Conservation (phyloP, 1,284 basidiomycete genomes). For the Clitocybe nebularis region DNA sequence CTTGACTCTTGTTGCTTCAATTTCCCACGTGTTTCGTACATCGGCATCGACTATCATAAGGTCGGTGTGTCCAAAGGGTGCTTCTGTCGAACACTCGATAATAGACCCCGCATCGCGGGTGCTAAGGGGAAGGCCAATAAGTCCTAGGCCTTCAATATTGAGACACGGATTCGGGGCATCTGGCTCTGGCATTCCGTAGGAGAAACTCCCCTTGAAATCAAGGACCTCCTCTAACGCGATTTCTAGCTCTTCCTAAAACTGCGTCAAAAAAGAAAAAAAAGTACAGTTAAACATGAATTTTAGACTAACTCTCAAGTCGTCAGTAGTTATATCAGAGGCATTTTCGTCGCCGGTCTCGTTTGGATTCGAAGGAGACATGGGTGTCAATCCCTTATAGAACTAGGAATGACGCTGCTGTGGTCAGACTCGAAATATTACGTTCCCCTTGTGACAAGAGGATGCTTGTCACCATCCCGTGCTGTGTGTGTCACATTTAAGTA, state of each 20-base stretch:
- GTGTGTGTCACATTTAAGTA: too few species aligned
- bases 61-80: conserved; percentile 37
- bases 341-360: too few species aligned
- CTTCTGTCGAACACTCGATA: conserved; percentile 26
- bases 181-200: conserved; percentile 17
- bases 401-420: too few species aligned
- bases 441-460: too few species aligned
- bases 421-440: too few species aligned
- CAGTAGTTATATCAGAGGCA: too few species aligned
- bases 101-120: conserved; percentile 33
- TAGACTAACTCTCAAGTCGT: conserved; percentile 3
- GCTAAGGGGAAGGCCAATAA: conserved; percentile 36
- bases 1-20: conserved; percentile 27
- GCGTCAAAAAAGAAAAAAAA: too few species aligned
- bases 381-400: too few species aligned
- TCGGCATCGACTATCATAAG: conserved; percentile 31
- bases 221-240: conserved; percentile 22
- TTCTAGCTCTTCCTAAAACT: conserved; percentile 23
- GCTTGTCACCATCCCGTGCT: too few species aligned
- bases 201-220: conserved; percentile 27
- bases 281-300: background rate
- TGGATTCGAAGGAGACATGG: too few species aligned
- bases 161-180: conserved; percentile 30
- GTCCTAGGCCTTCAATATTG: conserved; percentile 23
- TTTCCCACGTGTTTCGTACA: conserved; percentile 41